phyloP scores from a whole-genome alignment of 441 rosid species.

The Codiaeum variegatum region DNA sequence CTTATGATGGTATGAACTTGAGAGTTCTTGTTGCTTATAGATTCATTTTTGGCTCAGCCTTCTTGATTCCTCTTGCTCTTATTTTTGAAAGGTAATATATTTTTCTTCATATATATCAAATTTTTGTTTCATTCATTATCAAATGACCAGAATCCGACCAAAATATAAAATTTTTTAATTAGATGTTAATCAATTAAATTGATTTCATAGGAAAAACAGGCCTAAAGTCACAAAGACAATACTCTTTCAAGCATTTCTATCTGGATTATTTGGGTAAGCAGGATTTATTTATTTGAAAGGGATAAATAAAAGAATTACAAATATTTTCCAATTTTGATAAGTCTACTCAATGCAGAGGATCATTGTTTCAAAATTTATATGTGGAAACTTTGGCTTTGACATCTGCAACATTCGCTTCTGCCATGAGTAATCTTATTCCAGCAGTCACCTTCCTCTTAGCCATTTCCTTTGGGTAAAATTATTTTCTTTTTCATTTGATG shows the following conservation, averaged over 20 bases:
- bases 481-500: too few species aligned
- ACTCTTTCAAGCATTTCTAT: constrained; percentile 25
- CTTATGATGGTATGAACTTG: constrained; percentile 19
- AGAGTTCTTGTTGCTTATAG: constrained; percentile 18
- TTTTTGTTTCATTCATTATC: too few species aligned
- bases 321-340: too few species aligned
- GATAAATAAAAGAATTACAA: too few species aligned
- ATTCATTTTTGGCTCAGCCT: constrained; percentile 17
- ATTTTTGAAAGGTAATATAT: constrained; percentile 19
- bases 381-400: constrained; percentile 28
- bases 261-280: constrained; percentile 34
- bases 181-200: too few species aligned
- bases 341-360: constrained; percentile 23
- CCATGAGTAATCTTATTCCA: constrained; percentile 36
- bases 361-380: constrained; percentile 30
- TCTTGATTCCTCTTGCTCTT: constrained; percentile 18
- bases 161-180: neutral
- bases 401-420: constrained; percentile 35
- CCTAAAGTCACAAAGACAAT: constrained; percentile 27
- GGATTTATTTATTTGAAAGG: too few species aligned
- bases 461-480: constrained; percentile 26
- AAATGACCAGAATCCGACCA: neutral
- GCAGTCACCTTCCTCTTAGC: constrained; percentile 35
- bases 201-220: constrained; percentile 26
- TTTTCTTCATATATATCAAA: too few species aligned